These are phyloP conservation scores for Sclerotinia trifoliorum DNA, from an alignment of 2,329 filamentous ascomycete species.

Conservation along the genomic window DNA sequence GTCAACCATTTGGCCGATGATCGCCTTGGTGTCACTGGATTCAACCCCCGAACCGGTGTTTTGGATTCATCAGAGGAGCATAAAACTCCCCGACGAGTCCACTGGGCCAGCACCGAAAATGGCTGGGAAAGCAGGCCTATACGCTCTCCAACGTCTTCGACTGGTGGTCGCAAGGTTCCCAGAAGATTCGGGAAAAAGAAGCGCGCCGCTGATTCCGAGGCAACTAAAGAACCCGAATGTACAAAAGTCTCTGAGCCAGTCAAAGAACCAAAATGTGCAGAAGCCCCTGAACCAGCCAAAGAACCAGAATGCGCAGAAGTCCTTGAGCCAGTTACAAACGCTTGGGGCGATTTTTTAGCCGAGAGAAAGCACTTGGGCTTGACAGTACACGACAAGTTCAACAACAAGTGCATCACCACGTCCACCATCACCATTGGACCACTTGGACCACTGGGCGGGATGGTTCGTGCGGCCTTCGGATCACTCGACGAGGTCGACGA, in stretches of 20 bases:
- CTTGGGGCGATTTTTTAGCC: no score
- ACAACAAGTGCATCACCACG: not conserved
- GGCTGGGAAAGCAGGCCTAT: slow-evolving; percentile 2
- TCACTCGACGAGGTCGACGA: not conserved
- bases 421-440: slow-evolving; percentile 5
- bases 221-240: no score
- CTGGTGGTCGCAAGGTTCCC: not conserved
- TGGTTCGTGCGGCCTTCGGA: no score
- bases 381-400: no score
- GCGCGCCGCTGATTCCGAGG: no score
- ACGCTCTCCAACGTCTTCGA: not conserved
- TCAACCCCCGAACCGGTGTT: slow-evolving; percentile 23
- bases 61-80: not conserved
- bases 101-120: not conserved
- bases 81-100: not conserved
- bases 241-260: no score
- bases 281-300: no score
- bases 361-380: no score
- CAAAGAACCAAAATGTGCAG: no score
- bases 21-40: slow-evolving; percentile 21
- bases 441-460: not conserved
- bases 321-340: no score
- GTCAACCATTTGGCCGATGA: not conserved
- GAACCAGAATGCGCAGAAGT: no score
- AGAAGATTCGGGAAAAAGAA: not conserved